Evolutionary conservation across 2,329 filamentous ascomycete species (phyloP), one percentile per base, ranked within the genome.

Genomic region (Neophaeococcomyces mojaviensis): DNA sequence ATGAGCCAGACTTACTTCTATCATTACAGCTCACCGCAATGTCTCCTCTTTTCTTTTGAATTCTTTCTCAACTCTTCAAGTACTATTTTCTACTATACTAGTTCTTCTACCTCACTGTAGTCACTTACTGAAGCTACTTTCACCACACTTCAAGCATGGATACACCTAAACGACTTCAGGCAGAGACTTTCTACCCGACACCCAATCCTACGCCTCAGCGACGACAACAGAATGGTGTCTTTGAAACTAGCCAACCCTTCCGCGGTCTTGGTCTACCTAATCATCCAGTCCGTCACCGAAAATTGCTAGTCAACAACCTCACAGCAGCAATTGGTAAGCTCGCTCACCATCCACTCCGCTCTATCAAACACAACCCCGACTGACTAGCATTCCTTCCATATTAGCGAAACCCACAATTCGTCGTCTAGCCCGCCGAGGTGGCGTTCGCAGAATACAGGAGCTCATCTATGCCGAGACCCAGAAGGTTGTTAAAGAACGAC

Each of bases 341-440:
- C 32, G 38, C 33, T 36, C 15, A 32, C 31, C 30, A 13, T 35
- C 2, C 15, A 13, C 19, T 32, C 20, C 10, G 13, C 7, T 26
- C 26, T 33, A 19, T 8, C 36, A 28, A 31, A 28, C 2, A 13
- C 30, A 34, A 40, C 37, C 22, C 13, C 32, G 15, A 34, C n/a
- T n/a, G n/a, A n/a, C n/a, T n/a, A n/a, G n/a, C 33, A 15, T 1
- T 19, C 24, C 19, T 9, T 10, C 35, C 18, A 22, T 18, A 12
- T 28, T 39, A 51, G 48, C 42, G 2, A 47, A 49, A 38, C 48
- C 47, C 18, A 26, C 47, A 5, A 51, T 53, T 35, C 63, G 64
- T 34, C 59, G 62, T 36, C 63, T 67, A 1, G 64, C 64, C 2
- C 63, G 65, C 1, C 60, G 64, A 3, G 65, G 61, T 0, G 65